A percentile compares a stretch with the other conserved stretches of the same genome.
Conservation (phyloP, 768 basidiomycete genomes). For the Tephrocybe sp. region DNA sequence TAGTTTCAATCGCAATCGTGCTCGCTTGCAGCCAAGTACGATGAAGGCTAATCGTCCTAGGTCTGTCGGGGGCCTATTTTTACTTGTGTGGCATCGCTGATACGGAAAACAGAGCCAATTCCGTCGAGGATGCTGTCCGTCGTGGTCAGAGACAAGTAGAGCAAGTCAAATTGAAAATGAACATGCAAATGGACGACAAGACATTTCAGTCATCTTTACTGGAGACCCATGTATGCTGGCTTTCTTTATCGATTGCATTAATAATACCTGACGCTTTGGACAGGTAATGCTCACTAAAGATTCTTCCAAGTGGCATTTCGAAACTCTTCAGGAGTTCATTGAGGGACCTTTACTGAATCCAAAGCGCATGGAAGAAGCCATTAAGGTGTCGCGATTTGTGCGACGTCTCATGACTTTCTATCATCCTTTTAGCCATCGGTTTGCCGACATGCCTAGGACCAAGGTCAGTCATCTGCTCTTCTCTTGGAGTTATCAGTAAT, state of each 20-base stretch:
- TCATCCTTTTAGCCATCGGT: constrained; percentile 85
- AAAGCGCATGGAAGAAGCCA: constrained; percentile 91
- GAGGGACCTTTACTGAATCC: constrained; percentile 92
- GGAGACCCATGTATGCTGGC: constrained; percentile 72
- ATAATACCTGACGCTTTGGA: neutral
- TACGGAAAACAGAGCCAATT: constrained; percentile 55
- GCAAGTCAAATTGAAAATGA: constrained; percentile 83
- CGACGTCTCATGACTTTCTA: constrained; percentile 92
- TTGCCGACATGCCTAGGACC: constrained; percentile 75
- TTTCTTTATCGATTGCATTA: neutral
- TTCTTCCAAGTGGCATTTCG: constrained; percentile 89
- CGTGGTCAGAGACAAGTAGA: constrained; percentile 90
- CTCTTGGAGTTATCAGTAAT: neutral
- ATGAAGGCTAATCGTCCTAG: constrained; percentile 61
- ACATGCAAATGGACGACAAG: constrained; percentile 94
- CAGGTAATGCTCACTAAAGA: constrained; percentile 89
- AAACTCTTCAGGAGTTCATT: constrained; percentile 81
- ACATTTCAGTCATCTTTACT: constrained; percentile 82
- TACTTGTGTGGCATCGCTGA: neutral
- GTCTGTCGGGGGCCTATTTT: constrained; percentile 29
- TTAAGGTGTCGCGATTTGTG: constrained; percentile 85
- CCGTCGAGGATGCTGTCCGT: constrained; percentile 80
- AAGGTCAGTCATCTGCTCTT: constrained; percentile 39
- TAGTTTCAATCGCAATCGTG: constrained; percentile 87
- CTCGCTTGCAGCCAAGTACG: constrained; percentile 59